Conservation (phyloP, 441 rosid genomes). For the Erysimum cheiri region DNA sequence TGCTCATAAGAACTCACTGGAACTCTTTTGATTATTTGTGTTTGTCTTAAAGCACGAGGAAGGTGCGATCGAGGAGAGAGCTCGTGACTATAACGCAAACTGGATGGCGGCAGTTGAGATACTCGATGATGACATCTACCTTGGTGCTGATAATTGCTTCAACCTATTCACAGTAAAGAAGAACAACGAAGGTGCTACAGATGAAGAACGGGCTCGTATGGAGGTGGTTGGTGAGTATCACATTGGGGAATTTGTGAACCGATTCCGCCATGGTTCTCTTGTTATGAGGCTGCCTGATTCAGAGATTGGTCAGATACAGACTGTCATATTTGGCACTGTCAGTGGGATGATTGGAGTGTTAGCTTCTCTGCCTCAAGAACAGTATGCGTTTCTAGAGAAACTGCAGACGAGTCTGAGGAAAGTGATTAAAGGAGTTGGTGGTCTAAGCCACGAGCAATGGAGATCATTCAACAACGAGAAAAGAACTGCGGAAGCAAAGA, state of each 20-base stretch:
- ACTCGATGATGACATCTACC: constrained; percentile 88
- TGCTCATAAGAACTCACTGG: constrained; percentile 3
- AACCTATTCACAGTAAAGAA: constrained; percentile 85
- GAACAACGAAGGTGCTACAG: constrained; percentile 95
- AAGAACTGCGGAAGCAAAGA: constrained; percentile 76
- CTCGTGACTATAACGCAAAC: constrained; percentile 93
- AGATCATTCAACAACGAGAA: constrained; percentile 93
- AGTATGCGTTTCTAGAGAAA: constrained; percentile 77
- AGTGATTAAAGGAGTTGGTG: constrained; percentile 94
- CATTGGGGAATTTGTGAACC: constrained; percentile 89
- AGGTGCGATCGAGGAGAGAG: constrained; percentile 96
- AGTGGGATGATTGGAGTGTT: constrained; percentile 96
- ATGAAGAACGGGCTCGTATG: constrained; percentile 90
- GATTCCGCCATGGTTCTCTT: constrained; percentile 95
- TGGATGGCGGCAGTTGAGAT: constrained; percentile 99
- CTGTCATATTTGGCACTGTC: constrained; percentile 81
- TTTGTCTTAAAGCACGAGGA: constrained; percentile 77
- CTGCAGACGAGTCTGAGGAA: constrained; percentile 80
- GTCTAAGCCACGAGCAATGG: constrained; percentile 95
- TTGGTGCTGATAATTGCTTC: constrained; percentile 90
- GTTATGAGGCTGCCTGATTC: constrained; percentile 97
- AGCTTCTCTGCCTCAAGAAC: constrained; percentile 88
- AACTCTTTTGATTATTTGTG: constrained; percentile 14
- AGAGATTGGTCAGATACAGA: constrained; percentile 83
- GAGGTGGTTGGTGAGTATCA: constrained; percentile 98